Evolutionary conservation across 257 asterid species (phyloP), one percentile per base, ranked within the genome.

Genomic region (Echites panduratus): DNA sequence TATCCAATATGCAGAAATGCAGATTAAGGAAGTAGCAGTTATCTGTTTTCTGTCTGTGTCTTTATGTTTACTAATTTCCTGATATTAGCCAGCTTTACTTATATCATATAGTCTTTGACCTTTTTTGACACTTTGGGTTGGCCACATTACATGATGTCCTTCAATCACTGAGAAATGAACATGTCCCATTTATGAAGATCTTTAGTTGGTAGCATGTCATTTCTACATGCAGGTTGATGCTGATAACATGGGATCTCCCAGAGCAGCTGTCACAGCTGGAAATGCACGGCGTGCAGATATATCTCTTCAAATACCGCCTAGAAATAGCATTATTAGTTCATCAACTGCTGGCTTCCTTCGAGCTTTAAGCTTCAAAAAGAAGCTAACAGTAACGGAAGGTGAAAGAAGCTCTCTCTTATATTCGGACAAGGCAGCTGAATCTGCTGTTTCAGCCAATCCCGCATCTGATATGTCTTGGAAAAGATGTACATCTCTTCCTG

Each of bases 401-500:
- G 96, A 84, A 86, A 86, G 88, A 79, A 87, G 91, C 87, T 82
- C 89, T 66, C 92, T 90, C 68, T 91, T 90, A 26, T 72, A 45
- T 77, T 67, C 87, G 41, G 92, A 89, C 74, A 88, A 82, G 74
- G 79, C 79, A 29, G 76, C 78, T 43, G 88, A 76, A 64, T 87
- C 92, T 84, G 91, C 98, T 10, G 73, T 64, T 73, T 68, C 84
- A 43, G 74, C 89, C 14, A 82, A 86, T 78, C 69, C 68, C 44
- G 27, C 74, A 48, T 73, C 89, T 4, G 69, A 67, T 12, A 19
- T 70, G 27, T 68, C 79, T 40, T 86, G 96, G 97, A 81, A 79
- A 70, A 87, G 84, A 81, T 85, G 96, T 73, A 73, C 88, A 50
- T 95, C 99, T 8, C 87, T 95, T 82, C 99, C 97, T 2, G 95